Evolutionary conservation across 2,329 filamentous ascomycete genomes (phyloP).

Genomic region (Pseudogymnoascus sp.): DNA sequence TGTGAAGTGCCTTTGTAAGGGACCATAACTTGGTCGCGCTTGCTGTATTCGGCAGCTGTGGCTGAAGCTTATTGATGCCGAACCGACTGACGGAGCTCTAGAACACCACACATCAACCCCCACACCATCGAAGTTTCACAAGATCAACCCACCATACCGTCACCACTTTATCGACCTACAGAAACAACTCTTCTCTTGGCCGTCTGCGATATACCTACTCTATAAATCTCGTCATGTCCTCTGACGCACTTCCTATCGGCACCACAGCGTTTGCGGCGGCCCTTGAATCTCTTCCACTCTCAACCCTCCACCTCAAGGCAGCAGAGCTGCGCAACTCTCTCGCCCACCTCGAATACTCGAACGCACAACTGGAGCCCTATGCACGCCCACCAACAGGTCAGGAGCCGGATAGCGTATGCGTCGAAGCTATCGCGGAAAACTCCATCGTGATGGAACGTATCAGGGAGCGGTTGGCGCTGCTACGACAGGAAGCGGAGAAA

Average conservation of each 20-base stretch:
- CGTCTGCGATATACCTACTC: neutral
- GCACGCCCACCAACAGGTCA: slow-evolving; percentile 37
- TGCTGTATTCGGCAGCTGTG: neutral
- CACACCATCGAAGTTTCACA: neutral
- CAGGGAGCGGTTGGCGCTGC: slow-evolving; percentile 49
- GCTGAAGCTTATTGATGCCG: neutral
- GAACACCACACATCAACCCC: neutral
- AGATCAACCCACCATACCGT: neutral
- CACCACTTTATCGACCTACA: neutral
- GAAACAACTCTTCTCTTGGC: neutral
- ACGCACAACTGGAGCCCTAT: slow-evolving; percentile 62
- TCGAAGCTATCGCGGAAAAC: slow-evolving; percentile 67
- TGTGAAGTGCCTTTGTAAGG: neutral
- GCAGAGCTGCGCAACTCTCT: slow-evolving; percentile 69
- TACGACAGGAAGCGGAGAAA: slow-evolving; percentile 52
- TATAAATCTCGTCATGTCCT: slow-evolving; percentile 43
- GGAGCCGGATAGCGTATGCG: slow-evolving; percentile 58
- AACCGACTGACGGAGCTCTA: neutral
- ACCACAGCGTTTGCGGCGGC: slow-evolving; percentile 57
- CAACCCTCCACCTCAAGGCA: slow-evolving; percentile 62
- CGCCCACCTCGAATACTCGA: slow-evolving; percentile 64
- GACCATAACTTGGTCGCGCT: neutral
- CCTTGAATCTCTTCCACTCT: slow-evolving; percentile 55
- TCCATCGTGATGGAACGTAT: slow-evolving; percentile 59
- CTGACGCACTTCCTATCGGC: slow-evolving; percentile 51